These are phyloP conservation scores for Quercus aquifolioides DNA, from an alignment of 306 rosid species.

Conservation along the genomic window DNA sequence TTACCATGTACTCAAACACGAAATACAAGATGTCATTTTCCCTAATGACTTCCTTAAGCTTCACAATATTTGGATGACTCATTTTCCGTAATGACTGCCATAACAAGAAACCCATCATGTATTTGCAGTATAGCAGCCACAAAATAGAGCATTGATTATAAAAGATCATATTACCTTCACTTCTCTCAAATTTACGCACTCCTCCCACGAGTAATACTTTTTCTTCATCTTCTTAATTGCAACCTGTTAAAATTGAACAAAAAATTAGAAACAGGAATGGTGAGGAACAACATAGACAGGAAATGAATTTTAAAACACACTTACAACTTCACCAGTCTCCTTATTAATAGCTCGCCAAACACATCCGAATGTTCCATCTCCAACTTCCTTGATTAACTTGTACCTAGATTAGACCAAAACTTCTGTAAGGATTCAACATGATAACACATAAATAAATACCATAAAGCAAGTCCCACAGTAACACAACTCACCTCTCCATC, in stretches of 20 bases:
- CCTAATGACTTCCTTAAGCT: slow-evolving; percentile 93
- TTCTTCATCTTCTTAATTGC: slow-evolving; percentile 98
- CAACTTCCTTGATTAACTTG: slow-evolving; percentile 95
- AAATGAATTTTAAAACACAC: slow-evolving; percentile 22
- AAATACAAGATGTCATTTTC: slow-evolving; percentile 84
- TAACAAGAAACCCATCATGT: neutral
- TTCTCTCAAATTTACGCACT: slow-evolving; percentile 91
- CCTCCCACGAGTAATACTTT: slow-evolving; percentile 94
- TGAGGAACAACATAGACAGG: neutral
- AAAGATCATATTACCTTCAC: slow-evolving; percentile 64
- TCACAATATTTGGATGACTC: slow-evolving; percentile 94
- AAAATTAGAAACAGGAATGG: neutral
- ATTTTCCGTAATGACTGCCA: slow-evolving; percentile 76
- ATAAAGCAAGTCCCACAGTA: neutral
- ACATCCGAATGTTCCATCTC: slow-evolving; percentile 95
- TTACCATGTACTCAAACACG: slow-evolving; percentile 94
- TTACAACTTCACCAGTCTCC: slow-evolving; percentile 96
- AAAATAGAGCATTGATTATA: neutral
- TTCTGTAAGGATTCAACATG: neutral
- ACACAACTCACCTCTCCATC: slow-evolving; percentile 85
- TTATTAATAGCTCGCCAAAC: slow-evolving; percentile 94
- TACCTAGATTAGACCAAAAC: slow-evolving; percentile 43
- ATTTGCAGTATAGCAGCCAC: neutral
- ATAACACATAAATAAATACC: neutral
- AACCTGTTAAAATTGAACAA: slow-evolving; percentile 48